Evolutionary conservation across 371 early-diverging fungal species (phyloP), one percentile per base, ranked within the genome.

Genomic region (Enteropsectra breve): DNA sequence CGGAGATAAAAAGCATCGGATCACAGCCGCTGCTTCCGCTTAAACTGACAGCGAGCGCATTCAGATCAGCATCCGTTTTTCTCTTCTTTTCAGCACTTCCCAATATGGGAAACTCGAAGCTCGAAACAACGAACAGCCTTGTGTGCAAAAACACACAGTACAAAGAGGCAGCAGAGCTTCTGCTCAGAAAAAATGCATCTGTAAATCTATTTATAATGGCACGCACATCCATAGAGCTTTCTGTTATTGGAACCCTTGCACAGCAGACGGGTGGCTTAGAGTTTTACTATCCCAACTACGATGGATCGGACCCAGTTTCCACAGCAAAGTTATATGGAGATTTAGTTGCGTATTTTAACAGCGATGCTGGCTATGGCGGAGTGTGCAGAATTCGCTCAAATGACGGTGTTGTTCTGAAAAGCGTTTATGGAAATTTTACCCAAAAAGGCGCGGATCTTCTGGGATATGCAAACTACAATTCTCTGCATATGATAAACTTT

Each of bases 351-450:
- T 86, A 88, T 73, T 77, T 96, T 45, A 82, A 86, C 1, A 84
- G 87, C 28, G 84, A 87, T 43, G 83, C 90, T 69, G 91, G 88
- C n/a, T 78, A 91, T 45, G 94, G 95, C 69, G 93, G 92, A 2
- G 92, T 94, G 18, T 84, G 94, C 75, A 85, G 97, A 49, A 86
- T 96, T 18, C 85, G 96, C 59, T 88, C 90, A 5, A 88, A 89
- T 11, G 87, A 87, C 65, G 91, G 88, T 24, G 54, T 74, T 29
- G 32, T 33, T 50, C 57, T 79, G 15, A 69, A 56, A 38, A 59
- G 68, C 33, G 73, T 70, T 40, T 74, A 70, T 63, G 78, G 81
- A 48, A 71, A 82, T 90, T 55, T 84, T 84, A 49, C 87, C 88
- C 86, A 85, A 84, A 90, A 92, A 6, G 87, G 88, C n/a, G 86